These are phyloP conservation scores for Lepidium didymum DNA, from an alignment of 345 rosid genomes.

Conservation along the genomic window DNA sequence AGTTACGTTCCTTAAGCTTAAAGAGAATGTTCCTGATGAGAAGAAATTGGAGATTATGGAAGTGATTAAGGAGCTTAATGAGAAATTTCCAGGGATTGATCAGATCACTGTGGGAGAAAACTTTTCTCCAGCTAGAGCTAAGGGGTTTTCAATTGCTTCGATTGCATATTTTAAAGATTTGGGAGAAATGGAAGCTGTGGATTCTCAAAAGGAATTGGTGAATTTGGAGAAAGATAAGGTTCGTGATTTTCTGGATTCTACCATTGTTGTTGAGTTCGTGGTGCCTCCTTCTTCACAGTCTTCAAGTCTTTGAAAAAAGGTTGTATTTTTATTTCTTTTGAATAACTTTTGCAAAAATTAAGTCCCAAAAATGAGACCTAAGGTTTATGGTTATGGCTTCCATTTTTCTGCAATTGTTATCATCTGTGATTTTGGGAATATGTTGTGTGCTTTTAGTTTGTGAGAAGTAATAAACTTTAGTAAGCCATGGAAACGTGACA, in stretches of 20 bases:
- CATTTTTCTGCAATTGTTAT: too few species aligned
- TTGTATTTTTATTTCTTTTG: neutral
- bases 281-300: constrained; percentile 35
- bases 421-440: too few species aligned
- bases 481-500: too few species aligned
- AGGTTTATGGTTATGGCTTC: too few species aligned
- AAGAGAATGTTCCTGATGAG: constrained; percentile 41
- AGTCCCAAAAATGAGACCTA: too few species aligned
- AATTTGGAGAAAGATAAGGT: constrained; percentile 50
- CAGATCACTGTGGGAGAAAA: constrained; percentile 66
- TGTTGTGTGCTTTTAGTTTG: too few species aligned
- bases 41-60: constrained; percentile 45
- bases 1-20: constrained; percentile 49
- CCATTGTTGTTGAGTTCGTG: constrained; percentile 54
- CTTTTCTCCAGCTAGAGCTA: constrained; percentile 82
- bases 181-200: constrained; percentile 44
- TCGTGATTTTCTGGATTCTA: constrained; percentile 48
- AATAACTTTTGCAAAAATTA: neutral
- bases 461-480: too few species aligned
- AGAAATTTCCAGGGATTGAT: constrained; percentile 35
- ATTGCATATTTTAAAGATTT: constrained; percentile 51
- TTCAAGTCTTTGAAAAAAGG: neutral
- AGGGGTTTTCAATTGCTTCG: constrained; percentile 67
- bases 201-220: constrained; percentile 33
- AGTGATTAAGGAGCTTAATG: constrained; percentile 36